phyloP scores from a whole-genome alignment of 768 basidiomycete species.

The Glaciozyma martinii region DNA sequence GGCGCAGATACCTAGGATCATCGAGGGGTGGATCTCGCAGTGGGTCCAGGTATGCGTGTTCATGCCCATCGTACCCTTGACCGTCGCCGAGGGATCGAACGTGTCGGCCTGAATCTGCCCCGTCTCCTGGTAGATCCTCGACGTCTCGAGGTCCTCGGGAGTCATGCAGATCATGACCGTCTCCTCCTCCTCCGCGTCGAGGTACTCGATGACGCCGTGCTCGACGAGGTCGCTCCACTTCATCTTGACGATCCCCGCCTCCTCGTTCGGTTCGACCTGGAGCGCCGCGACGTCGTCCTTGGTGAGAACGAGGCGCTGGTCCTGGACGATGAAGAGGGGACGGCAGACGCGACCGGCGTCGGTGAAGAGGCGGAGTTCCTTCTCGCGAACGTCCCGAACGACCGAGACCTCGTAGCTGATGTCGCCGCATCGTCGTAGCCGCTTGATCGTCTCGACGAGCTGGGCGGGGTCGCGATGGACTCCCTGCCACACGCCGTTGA shows the following conservation, averaged over 20 bases:
- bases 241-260: slow-evolving; percentile 42
- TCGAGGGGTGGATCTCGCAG: slow-evolving; percentile 97
- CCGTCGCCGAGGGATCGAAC: slow-evolving; percentile 74
- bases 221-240: slow-evolving; percentile 80
- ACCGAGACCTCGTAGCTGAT: slow-evolving; percentile 94
- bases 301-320: slow-evolving; percentile 61
- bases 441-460: slow-evolving; percentile 84
- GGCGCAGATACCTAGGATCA: slow-evolving; percentile 97
- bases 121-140: slow-evolving; percentile 53
- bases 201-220: slow-evolving; percentile 78
- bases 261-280: slow-evolving; percentile 49
- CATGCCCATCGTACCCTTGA: slow-evolving; percentile 61
- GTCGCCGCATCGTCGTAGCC: slow-evolving; percentile 83
- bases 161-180: slow-evolving; percentile 99
- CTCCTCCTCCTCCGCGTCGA: slow-evolving; percentile 98
- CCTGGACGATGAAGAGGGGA: slow-evolving; percentile 85
- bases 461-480: slow-evolving; percentile 91
- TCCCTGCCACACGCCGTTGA: slow-evolving; percentile 99
- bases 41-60: slow-evolving; percentile 93
- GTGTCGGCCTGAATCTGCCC: slow-evolving; percentile 47
- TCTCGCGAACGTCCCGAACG: slow-evolving; percentile 93
- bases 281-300: slow-evolving; percentile 77
- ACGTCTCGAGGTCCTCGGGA: slow-evolving; percentile 84
- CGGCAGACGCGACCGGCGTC: slow-evolving; percentile 96
- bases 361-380: slow-evolving; percentile 86